Percentiles rank a stretch among this genome's conserved stretches.
phyloP scores from a whole-genome alignment of 768 basidiomycete species.

The Candolleomyces aberdarensis region DNA sequence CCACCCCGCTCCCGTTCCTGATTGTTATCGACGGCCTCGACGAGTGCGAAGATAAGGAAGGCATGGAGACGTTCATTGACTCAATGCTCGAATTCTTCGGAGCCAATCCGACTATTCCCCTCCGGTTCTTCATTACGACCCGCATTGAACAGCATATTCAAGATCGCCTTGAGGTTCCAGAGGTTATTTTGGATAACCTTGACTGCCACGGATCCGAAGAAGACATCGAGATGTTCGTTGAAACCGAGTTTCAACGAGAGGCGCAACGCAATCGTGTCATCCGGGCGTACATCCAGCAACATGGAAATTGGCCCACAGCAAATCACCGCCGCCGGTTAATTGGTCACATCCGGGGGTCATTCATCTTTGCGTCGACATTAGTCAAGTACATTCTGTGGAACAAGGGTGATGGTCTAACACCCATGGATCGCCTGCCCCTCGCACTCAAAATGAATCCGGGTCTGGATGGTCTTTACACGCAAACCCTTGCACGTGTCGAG shows the following conservation, averaged over 20 bases:
- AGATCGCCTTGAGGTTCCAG: neutral
- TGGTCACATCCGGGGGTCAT: neutral
- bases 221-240: neutral
- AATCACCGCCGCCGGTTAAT: neutral
- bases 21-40: conserved; percentile 6
- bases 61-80: neutral
- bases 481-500: neutral
- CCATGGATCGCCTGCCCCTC: neutral
- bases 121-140: neutral
- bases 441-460: neutral
- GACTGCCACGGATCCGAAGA: neutral
- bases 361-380: neutral
- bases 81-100: neutral
- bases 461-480: neutral
- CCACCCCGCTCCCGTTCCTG: neutral
- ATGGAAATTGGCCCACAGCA: neutral
- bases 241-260: neutral
- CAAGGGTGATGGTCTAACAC: neutral
- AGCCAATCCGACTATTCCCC: neutral
- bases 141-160: neutral
- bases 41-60: neutral
- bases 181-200: neutral
- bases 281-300: neutral
- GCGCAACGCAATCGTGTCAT: neutral
- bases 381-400: neutral